Base-by-base conservation (phyloP, 345 rosid species). In the Gossypium sturtianum region DNA sequence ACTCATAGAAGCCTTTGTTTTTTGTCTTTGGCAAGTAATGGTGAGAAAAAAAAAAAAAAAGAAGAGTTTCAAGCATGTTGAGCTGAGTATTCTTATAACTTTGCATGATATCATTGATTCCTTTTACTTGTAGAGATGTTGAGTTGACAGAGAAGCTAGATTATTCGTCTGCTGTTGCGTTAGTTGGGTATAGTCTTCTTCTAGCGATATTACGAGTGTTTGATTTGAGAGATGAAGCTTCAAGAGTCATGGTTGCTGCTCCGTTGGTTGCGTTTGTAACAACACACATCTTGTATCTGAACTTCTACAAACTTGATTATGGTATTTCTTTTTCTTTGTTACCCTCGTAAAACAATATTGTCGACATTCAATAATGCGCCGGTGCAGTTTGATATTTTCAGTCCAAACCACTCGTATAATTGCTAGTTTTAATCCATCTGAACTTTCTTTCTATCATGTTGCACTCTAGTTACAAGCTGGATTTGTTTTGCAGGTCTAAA, bases 251-350 rank as follows among this genome's bases (percentile, higher is more conserved):
- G 97, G 84, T 94, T 73, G 82, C 90, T 66, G 93, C 94, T 72
- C 98, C 98, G 48, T 56, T 91, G 68, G 70, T 92, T 57, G 98
- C 97, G 7, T 89, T 94, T 79, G 84, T 85, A 72, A 88, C 90
- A 44, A 94, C 95, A 22, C 98, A 91, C 81, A 91, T 94, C 72
- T 77, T 94, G 78, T 94, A 88, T 78, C 89, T 94, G 74, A 92
- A 92, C 78, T 87, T 87, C 78, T 92, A 83, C 78, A 83, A 82
- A 74, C 90, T 92, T 52, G 98, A 94, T 70, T 84, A 88, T 34
- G 97, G 97, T 92, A 89, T 83, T 51, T 49, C 13, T 70, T 69
- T 66, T 69, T 69, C 57, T 70, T 41, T 23, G 44, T n/a, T 49
- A 34, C 13, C 54, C 57, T 71, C 75, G 2, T 19, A 48, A 13